Evolutionary conservation across 2,329 filamentous ascomycete genomes (phyloP), one percentile per base, ranked within the genome.

Genomic region (Botrytis elliptica): DNA sequence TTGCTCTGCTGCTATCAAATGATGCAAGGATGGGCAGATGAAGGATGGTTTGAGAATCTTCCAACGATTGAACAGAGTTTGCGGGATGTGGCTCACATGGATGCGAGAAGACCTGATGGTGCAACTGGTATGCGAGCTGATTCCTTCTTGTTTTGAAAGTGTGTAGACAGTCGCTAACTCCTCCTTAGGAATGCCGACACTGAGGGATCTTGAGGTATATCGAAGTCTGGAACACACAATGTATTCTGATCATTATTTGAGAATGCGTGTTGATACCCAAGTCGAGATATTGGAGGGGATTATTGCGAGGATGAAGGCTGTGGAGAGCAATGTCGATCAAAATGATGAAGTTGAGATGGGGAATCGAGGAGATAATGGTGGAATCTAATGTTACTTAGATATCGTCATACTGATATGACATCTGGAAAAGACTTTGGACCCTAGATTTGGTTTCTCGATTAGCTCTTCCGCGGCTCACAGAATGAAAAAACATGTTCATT

Each of bases 401-500:
- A n/a, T 20, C 4, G 9, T 42, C 12, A 9, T 22, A 8, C 4
- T 22, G 1, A 4, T 44, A 42, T 33, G 6, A 20, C 4, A 29
- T 33, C n/a, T 29, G 7, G 33, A 25, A 57, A 18, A 25, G 36
- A 25, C 8, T 8, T 42, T 5, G 8, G 10, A 42, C 7, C 0
- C 3, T 12, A 0, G 4, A 33, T 42, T 1, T 2, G 40, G 18
- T 33, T 57, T n/a, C 14, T 44, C 3, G 3, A 57, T 33, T 38
- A 42, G 36, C 40, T 40, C 22, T n/a, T 42, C n/a, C 0, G n/a
- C 36, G 25, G 7, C 22, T 14, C 1, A 8, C 4, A 1, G 0
- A 33, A 57, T 33, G 7, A 42, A 33, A 33, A 33, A 2, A 42
- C 16, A 18, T 57, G 29, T 42, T 68, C 14, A 40, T 68, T 2